Base-by-base conservation (phyloP, 2,329 filamentous ascomycete species). In the Exophiala phaeomuriformis region DNA sequence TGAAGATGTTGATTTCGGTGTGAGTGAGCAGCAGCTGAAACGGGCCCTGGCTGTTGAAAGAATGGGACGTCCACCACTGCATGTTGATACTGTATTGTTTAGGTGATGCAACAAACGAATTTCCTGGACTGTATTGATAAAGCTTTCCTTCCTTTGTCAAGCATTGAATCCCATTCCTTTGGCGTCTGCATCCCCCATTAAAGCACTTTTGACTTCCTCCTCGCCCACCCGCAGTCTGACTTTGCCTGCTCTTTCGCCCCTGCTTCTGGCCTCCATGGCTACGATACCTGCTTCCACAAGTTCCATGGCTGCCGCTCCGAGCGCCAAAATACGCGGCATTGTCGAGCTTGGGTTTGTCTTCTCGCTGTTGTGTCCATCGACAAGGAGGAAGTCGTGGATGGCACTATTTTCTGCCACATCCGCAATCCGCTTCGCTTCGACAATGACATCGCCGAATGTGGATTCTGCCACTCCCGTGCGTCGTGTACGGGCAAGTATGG, bases 221-320 rank as follows among this genome's bases (percentile, higher is more conserved):
- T 95, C 88, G 8, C 88, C 86, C 61, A 97, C 84, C 27, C 88
- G 83, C 52, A 98, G 75, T 52, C 91, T 79, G 39, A 98, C 81
- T 69, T 94, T 90, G 52, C 89, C 91, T 27, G 88, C 89, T 41
- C 93, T 78, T 67, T 97, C 91, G 0, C 90, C 85, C 60, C 83
- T 83, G 55, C 75, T 71, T 12, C 84, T 80, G 3, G 81, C 81
- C 68, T 98, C 93, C 49, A 98, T 70, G 4, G 89, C 88, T 54
- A 98, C 77, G 49, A 98, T 81, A 0, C 93, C 93, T 0, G 90
- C 88, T 56, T 93, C 90, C 57, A 88, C 85, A 19, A 98, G 77
- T 55, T 91, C 90, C 53, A 88, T 79, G 1, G 89, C 88, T 0
- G 90, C 90, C 33, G 77, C 76, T 35, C 85, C 82, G 64, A 95